Percentiles rank a stretch among this genome's conserved stretches.
These are phyloP conservation scores for Aegilops sharonensis DNA, from an alignment of 176 grass and related monocot species.

Conservation along the genomic window DNA sequence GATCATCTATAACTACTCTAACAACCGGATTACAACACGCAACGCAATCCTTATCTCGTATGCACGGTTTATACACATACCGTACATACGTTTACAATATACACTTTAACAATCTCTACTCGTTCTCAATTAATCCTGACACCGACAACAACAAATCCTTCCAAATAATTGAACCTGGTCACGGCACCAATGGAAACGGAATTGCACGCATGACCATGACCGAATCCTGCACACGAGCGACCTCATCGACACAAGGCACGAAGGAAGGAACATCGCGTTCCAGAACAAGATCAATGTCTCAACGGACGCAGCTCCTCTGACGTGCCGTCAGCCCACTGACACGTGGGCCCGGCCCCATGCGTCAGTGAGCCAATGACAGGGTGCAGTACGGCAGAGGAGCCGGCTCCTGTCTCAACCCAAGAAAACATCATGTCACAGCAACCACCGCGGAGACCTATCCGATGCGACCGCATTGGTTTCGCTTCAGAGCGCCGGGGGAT, in stretches of 20 bases:
- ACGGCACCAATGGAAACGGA: background rate
- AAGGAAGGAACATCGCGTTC: background rate
- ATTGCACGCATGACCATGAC: slow-evolving; percentile 2
- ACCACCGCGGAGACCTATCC: background rate
- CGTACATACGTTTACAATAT: too few relatives aligned
- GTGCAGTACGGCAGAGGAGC: too few relatives aligned
- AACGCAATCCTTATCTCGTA: too few relatives aligned
- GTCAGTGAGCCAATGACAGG: too few relatives aligned
- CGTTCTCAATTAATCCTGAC: background rate
- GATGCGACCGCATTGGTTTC: background rate
- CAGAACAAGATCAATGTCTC: background rate
- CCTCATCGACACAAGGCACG: background rate
- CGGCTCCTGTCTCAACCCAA: background rate
- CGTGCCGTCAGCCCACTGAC: too few relatives aligned
- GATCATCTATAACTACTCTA: too few relatives aligned
- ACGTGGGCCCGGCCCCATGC: too few relatives aligned
- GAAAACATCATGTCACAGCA: background rate
- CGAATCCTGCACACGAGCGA: background rate
- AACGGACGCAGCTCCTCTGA: too few relatives aligned
- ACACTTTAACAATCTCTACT: background rate
- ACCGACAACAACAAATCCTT: slow-evolving; percentile 20
- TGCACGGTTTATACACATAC: too few relatives aligned
- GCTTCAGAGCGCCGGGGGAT: background rate
- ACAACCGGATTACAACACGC: too few relatives aligned
- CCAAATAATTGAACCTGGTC: slow-evolving; percentile 19